Base-by-base conservation (phyloP, 257 asterid species). In the Linderniella brevidens region DNA sequence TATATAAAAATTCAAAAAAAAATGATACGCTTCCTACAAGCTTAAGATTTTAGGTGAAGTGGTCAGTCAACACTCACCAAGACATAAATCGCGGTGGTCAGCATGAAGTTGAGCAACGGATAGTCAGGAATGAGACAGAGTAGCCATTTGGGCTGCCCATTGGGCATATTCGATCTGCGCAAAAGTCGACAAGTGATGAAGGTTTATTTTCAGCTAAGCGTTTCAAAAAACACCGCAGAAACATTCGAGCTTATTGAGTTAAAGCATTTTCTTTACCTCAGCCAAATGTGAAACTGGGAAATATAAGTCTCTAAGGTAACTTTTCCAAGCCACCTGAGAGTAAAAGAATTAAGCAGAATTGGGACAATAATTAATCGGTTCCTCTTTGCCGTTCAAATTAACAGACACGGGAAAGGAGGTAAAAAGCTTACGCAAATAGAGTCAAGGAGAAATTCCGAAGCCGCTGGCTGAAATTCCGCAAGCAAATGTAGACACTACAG, bases 271-370 rank as follows among this genome's bases (percentile, higher is more conserved):
- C n/a, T n/a, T n/a, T 18, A 78, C 98, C 98, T 80, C 73, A 88
- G 79, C 98, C 98, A 88, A 58, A 88, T 88, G 73, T 88, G 98
- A 62, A 88, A 88, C 85, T 88, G 98, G 50, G 98, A 88, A 61
- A 84, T 88, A 46, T 88, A 84, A 13, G 98, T 88, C 65, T 84
- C 98, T 71, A 88, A 58, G 11, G 96, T 88, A 62, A 88, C 53
- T 70, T 88, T 88, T 51, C 96, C 98, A 9, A 88, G 94, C 98
- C 98, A 88, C 81, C 98, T 88, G 66, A 37, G 20, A 49, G 18
- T 35, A 37, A 36, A 51, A 55, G 41, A 44, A 52, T 11, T 32
- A 8, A 35, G 32, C 17, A 8, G 20, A 25, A 25, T 25, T 25
- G 32, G 6, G 6, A 2, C 4, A 3, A 25, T 2, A 25, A 25